A percentile compares a stretch with the other conserved stretches of the same genome.
Evolutionary conservation across 2,329 filamentous ascomycete genomes (phyloP).

Genomic region (Epichloe hybrida): DNA sequence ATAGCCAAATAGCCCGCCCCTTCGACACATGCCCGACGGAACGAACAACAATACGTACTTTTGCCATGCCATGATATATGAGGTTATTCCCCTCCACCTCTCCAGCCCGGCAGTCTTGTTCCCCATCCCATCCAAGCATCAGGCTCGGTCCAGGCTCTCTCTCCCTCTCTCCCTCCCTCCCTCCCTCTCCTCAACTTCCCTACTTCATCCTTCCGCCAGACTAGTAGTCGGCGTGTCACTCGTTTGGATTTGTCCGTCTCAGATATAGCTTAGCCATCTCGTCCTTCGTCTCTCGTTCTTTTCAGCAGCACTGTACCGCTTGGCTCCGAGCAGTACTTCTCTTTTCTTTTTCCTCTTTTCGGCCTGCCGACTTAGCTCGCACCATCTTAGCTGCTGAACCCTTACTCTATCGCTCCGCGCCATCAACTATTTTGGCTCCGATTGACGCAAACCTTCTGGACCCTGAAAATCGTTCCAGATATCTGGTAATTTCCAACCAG

Average conservation of each 20-base stretch:
- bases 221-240: conserved; percentile 4
- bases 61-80: conserved; percentile 1
- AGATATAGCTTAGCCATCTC: not conserved
- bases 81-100: not conserved
- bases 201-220: conserved; percentile 1
- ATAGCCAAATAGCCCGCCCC: not conserved
- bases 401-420: not conserved
- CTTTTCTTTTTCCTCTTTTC: not conserved
- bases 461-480: not conserved
- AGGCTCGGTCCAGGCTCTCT: not conserved
- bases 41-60: not conserved
- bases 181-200: not conserved
- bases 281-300: not conserved
- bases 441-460: not conserved
- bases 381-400: not conserved
- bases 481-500: not conserved
- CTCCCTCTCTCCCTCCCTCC: not conserved
- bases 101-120: not conserved
- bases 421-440: not conserved
- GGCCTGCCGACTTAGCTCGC: not conserved
- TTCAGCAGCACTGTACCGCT: not conserved
- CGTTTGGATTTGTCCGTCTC: not conserved
- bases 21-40: not conserved
- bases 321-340: not conserved
- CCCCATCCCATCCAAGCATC: not conserved